Base-by-base conservation (phyloP, 2,329 filamentous ascomycete species). In the Aspergillus sp. region DNA sequence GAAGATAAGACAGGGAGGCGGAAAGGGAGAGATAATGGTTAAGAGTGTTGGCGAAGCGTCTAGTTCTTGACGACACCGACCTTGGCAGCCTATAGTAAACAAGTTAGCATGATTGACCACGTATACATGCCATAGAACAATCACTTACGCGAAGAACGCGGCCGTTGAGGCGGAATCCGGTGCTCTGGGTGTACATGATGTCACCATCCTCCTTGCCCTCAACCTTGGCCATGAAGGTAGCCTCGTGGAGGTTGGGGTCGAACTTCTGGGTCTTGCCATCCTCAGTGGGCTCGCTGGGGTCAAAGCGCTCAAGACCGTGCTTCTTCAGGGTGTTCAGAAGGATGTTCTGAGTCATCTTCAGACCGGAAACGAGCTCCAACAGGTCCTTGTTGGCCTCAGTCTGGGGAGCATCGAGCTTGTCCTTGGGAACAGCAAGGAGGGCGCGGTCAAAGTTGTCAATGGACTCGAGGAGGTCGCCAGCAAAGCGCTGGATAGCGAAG, bases 381-480 rank as follows among this genome's bases (percentile, higher is more conserved):
- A 98, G 84, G 67, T 97, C 92, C 75, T 90, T 84, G 75, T 87
- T 86, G 21, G 73, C 74, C 23, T 86, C 80, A 55, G 85, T 79
- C 68, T 84, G 84, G 17, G 69, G 59, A 19, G 81, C 76, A 21
- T 82, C 82, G 65, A 96, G 84, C 79, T 91, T 91, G 43, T 92
- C 89, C 62, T 85, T 75, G 19, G 91, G 88, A 12, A 97, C 93
- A 72, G 89, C 92, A 65, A 82, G 78, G 47, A 99, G 86, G 47
- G 95, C 95, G 67, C 93, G 93, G 80, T 99, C 95, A 65, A 99
- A 88, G 84, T 98, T 99, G 81, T 99, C 95, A 72, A 99, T 89
- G 73, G 87, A 92, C 77, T 99, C 95, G 69, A 98, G 87, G 49
- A 99, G 88, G 79, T 99, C 95, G 78, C 92, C 90, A 73, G 94